A percentile compares a stretch with the other conserved stretches of the same genome.
Evolutionary conservation across 768 basidiomycete species (phyloP).

Genomic region (Agaricus blazei): DNA sequence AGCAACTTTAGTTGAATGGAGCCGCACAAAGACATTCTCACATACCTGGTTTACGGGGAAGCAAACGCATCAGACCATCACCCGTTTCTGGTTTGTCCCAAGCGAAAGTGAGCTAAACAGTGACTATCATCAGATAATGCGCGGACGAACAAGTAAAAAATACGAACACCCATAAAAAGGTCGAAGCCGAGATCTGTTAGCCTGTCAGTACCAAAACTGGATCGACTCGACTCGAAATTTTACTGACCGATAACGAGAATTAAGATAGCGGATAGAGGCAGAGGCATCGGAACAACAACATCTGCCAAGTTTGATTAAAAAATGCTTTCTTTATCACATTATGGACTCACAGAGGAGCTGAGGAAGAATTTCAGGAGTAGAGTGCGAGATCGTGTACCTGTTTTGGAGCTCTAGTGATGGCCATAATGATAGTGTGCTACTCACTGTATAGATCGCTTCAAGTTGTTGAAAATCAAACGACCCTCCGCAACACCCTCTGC

Average conservation of each 20-base stretch:
- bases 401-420: neutral
- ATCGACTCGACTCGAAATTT: neutral
- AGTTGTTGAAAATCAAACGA: constrained; percentile 63
- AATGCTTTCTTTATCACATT: neutral
- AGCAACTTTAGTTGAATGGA: neutral
- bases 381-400: constrained; percentile 62
- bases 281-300: constrained; percentile 62
- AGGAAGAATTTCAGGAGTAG: constrained; percentile 65
- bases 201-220: neutral
- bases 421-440: constrained; percentile 12
- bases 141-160: neutral
- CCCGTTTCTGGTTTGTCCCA: constrained; percentile 66
- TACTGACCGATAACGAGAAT: constrained; percentile 65
- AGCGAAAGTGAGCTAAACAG: constrained; percentile 54
- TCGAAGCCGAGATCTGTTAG: constrained; percentile 65
- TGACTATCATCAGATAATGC: neutral
- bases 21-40: neutral
- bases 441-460: constrained; percentile 68
- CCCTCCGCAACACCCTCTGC: constrained; percentile 65
- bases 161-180: constrained; percentile 55
- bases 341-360: constrained; percentile 54
- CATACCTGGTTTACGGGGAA: constrained; percentile 60
- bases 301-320: constrained; percentile 26
- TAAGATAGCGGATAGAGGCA: constrained; percentile 62
- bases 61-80: constrained; percentile 64